Evolutionary conservation across 352 stramenopile genomes (phyloP).

Genomic region (Nothophytophthora sp.): DNA sequence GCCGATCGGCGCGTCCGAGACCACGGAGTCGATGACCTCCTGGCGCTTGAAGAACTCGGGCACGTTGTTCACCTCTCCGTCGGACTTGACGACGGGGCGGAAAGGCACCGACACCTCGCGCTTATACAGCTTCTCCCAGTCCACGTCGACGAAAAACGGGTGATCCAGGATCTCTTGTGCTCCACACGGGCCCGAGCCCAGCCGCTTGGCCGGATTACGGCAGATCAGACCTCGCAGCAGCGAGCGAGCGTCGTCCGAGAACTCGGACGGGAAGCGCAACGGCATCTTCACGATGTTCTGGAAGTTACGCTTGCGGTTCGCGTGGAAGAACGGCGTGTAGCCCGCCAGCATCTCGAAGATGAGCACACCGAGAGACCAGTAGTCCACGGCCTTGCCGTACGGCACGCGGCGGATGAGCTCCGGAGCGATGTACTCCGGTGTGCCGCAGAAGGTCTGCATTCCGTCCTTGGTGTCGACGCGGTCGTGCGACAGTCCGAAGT

Average conservation of each 20-base stretch:
- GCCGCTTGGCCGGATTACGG: slow-evolving; percentile 68
- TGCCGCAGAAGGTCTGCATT: slow-evolving; percentile 75
- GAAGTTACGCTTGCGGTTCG: slow-evolving; percentile 84
- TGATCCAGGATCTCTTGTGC: slow-evolving; percentile 76
- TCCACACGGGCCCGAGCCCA: slow-evolving; percentile 62
- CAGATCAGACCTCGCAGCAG: slow-evolving; percentile 78
- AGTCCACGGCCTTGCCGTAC: slow-evolving; percentile 89
- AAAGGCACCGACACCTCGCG: slow-evolving; percentile 61
- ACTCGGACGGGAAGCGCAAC: slow-evolving; percentile 60
- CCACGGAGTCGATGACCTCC: slow-evolving; percentile 73
- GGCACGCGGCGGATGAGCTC: slow-evolving; percentile 79
- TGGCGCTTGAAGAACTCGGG: slow-evolving; percentile 76
- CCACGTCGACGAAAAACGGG: slow-evolving; percentile 83
- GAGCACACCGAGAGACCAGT: slow-evolving; percentile 92
- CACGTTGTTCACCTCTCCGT: slow-evolving; percentile 82
- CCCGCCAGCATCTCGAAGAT: slow-evolving; percentile 92
- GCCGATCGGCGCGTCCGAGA: too few species aligned
- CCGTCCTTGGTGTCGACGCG: slow-evolving; percentile 74
- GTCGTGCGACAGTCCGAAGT: slow-evolving; percentile 93
- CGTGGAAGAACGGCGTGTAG: slow-evolving; percentile 87
- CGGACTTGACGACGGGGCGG: slow-evolving; percentile 63
- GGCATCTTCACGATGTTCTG: slow-evolving; percentile 90
- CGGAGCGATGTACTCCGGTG: slow-evolving; percentile 90
- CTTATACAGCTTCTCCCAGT: slow-evolving; percentile 80
- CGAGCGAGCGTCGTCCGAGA: slow-evolving; percentile 68